Conservation (phyloP, 192 early-diverging fungal species). For the Entomortierella parvispora region DNA sequence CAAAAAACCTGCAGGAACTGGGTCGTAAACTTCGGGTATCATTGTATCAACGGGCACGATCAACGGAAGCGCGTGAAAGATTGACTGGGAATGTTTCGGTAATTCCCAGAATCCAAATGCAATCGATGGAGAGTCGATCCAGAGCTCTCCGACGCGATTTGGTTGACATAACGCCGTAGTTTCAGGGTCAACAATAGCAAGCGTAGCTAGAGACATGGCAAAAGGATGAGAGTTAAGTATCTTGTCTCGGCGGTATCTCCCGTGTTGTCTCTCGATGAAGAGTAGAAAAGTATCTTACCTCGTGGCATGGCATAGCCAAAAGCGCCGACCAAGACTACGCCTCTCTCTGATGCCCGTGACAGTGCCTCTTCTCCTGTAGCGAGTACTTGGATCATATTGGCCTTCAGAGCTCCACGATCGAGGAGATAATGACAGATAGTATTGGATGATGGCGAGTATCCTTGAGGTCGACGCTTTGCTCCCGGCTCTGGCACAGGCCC, state of each 20-base stretch:
- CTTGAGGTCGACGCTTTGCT: constrained; percentile 38
- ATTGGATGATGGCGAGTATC: constrained; percentile 37
- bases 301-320: constrained; percentile 71
- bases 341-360: constrained; percentile 29
- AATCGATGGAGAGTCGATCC: constrained; percentile 80
- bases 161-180: constrained; percentile 78
- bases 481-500: constrained; percentile 39
- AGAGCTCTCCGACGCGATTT: constrained; percentile 86
- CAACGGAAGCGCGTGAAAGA: constrained; percentile 75
- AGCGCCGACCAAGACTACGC: constrained; percentile 56
- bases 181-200: constrained; percentile 86
- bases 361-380: constrained; percentile 53
- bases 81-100: constrained; percentile 76
- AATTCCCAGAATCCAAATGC: constrained; percentile 83
- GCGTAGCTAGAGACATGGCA: constrained; percentile 55
- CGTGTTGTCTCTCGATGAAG: background rate
- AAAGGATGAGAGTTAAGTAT: background rate
- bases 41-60: constrained; percentile 59
- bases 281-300: constrained; percentile 54
- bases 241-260: background rate
- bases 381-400: constrained; percentile 68
- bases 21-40: constrained; percentile 64
- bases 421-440: constrained; percentile 72
- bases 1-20: constrained; percentile 68
- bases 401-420: constrained; percentile 70